Conservation (phyloP, 2,329 filamentous ascomycete genomes). For the Scedosporium aurantiacum region DNA sequence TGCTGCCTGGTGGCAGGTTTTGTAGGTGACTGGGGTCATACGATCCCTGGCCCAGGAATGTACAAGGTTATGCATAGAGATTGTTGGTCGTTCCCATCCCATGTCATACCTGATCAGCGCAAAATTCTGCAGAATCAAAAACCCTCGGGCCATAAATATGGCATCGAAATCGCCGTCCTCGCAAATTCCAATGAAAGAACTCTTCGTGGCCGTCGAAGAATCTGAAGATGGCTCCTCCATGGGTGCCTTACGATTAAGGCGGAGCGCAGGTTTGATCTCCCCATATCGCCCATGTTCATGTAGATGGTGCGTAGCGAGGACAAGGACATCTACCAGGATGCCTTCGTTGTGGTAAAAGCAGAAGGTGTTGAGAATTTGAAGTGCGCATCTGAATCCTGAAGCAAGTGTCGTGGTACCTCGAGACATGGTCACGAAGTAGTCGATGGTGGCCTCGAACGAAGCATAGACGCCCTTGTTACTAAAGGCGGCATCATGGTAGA, state of each 20-base stretch:
- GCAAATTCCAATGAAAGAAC: neutral
- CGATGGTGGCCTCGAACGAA: conserved; percentile 12
- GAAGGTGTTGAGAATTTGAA: conserved; percentile 16
- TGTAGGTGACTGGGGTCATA: neutral
- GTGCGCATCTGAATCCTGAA: conserved; percentile 10
- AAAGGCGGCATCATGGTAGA: conserved; percentile 8
- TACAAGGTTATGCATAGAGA: conserved; percentile 16
- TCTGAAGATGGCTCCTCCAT: neutral
- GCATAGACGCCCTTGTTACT: conserved; percentile 8
- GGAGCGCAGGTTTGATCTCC: neutral
- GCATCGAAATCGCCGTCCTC: neutral
- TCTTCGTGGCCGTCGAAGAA: neutral
- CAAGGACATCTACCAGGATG: conserved; percentile 10
- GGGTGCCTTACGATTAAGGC: neutral
- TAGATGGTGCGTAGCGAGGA: conserved; percentile 8
- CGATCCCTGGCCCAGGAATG: conserved; percentile 15
- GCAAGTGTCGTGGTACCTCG: conserved; percentile 6
- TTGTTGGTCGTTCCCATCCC: neutral
- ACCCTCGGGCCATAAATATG: neutral
- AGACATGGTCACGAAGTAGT: conserved; percentile 17
- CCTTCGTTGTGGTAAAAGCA: conserved; percentile 19
- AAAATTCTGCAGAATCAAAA: neutral
- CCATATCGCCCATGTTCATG: neutral
- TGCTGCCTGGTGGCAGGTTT: conserved; percentile 2
- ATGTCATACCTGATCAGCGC: neutral